A percentile compares a stretch with the other conserved stretches of the same genome.
Evolutionary conservation across 2,329 filamentous ascomycete genomes (phyloP).

Genomic region (Fusarium oligoseptatum): DNA sequence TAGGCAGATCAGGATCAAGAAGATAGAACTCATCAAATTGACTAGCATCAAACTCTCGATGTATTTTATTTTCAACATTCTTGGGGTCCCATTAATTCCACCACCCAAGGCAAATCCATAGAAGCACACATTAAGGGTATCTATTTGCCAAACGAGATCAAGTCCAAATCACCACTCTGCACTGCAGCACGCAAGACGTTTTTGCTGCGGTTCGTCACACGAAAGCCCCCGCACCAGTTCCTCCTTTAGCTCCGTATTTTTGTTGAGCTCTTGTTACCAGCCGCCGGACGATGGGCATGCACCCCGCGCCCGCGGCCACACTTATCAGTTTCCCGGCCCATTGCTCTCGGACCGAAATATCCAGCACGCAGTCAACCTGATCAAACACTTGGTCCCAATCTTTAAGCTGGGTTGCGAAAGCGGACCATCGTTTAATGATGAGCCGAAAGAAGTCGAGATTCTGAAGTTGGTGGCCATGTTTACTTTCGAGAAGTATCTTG

Average conservation of each 20-base stretch:
- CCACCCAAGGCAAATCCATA: not conserved
- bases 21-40: not conserved
- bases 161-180: not conserved
- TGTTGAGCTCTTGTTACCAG: not conserved
- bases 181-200: not conserved
- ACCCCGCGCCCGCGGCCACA: conserved; percentile 41
- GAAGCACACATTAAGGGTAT: not conserved
- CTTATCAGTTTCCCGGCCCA: conserved; percentile 45
- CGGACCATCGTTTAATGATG: conserved; percentile 25
- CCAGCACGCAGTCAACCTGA: not conserved
- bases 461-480: conserved; percentile 36
- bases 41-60: not conserved
- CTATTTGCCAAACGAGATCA: not conserved
- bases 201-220: not conserved
- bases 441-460: conserved; percentile 34
- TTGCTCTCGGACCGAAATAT: conserved; percentile 40
- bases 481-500: conserved; percentile 25
- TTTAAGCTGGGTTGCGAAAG: not conserved
- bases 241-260: not conserved
- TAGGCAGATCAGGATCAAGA: not conserved
- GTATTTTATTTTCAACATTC: not conserved
- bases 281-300: conserved; percentile 37
- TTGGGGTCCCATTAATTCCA: not conserved
- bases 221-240: not conserved
- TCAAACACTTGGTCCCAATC: conserved; percentile 8